Base-by-base conservation (phyloP, 2,329 filamentous ascomycete genomes). In the Cladophialophora chaetospira region DNA sequence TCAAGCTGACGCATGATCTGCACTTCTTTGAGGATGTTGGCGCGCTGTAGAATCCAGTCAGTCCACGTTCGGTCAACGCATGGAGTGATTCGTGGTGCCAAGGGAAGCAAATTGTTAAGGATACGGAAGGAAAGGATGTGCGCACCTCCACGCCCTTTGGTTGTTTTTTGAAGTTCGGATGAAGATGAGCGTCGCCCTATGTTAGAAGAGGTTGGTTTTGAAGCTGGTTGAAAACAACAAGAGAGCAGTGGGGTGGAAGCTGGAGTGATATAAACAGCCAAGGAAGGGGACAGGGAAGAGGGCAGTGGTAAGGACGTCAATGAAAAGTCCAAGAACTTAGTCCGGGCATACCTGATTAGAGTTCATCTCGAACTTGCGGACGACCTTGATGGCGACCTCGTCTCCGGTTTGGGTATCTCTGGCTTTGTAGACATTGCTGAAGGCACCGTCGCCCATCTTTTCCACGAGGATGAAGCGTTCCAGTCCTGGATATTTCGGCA, bases 291-390 rank as follows among this genome's bases (percentile, higher is more conserved):
- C 8, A n/a, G 19, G 35, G 15, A 26, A 19, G 8, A 56, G 69
- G 35, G 48, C 21, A 26, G n/a, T 23, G 36, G 25, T 11, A 19
- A 72, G 61, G 45, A 60, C 55, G 64, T 55, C 66, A 63, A 61
- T 57, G 67, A 55, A 58, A 57, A 65, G 17, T 28, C 48, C 21
- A 31, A 46, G 38, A 23, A 38, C 43, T 51, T 51, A 31, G 61
- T 65, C 63, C 69, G 63, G 69, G 70, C 91, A 84, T 83, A 99
- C 94, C 91, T 97, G 94, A 80, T 88, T 91, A 65, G 87, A 92
- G 77, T 96, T 97, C 90, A 99, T 97, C 77, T 99, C 94, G 72
- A 91, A 97, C 77, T 97, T 97, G 70, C 94, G 88, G 63, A 99
- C 94, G 49, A 99, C 94, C 75, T 99, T 99, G 81, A 99, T 97